These are phyloP conservation scores for Discostella stelligeroides DNA, from an alignment of 108 stramenopile genomes.

Conservation along the genomic window DNA sequence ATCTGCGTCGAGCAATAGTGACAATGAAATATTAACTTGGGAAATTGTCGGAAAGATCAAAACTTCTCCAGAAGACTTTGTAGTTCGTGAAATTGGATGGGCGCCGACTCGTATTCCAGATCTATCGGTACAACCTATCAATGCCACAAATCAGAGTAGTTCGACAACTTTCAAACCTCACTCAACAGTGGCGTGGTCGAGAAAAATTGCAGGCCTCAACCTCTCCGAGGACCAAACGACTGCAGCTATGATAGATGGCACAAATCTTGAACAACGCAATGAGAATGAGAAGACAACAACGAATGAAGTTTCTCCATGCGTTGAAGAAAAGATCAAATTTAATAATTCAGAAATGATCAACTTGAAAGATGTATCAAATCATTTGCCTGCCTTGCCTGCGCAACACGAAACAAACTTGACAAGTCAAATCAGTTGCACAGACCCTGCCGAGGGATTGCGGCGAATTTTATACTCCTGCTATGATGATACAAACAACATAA, in stretches of 20 bases:
- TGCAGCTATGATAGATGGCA: too few species aligned
- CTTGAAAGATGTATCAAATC: neutral
- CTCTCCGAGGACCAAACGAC: too few species aligned
- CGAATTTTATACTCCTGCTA: constrained; percentile 14
- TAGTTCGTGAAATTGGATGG: constrained; percentile 76
- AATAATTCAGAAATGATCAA: too few species aligned
- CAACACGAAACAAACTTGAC: neutral
- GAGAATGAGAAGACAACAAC: too few species aligned
- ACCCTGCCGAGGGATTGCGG: constrained; percentile 18
- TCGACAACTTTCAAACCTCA: too few species aligned
- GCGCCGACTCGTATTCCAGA: constrained; percentile 4
- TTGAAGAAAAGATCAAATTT: too few species aligned
- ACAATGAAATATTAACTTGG: constrained; percentile 40
- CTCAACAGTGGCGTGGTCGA: too few species aligned
- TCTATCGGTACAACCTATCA: too few species aligned
- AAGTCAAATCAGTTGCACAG: neutral
- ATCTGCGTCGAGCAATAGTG: neutral
- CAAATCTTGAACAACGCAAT: too few species aligned
- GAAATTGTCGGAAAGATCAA: constrained; percentile 78
- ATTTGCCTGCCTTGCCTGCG: neutral
- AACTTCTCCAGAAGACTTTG: constrained; percentile 71
- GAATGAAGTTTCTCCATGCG: too few species aligned
- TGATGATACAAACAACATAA: neutral
- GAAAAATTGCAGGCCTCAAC: too few species aligned
- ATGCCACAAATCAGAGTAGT: too few species aligned